Evolutionary conservation across 805 yeast species (phyloP).

Genomic region (Brettanomyces bruxellensis): DNA sequence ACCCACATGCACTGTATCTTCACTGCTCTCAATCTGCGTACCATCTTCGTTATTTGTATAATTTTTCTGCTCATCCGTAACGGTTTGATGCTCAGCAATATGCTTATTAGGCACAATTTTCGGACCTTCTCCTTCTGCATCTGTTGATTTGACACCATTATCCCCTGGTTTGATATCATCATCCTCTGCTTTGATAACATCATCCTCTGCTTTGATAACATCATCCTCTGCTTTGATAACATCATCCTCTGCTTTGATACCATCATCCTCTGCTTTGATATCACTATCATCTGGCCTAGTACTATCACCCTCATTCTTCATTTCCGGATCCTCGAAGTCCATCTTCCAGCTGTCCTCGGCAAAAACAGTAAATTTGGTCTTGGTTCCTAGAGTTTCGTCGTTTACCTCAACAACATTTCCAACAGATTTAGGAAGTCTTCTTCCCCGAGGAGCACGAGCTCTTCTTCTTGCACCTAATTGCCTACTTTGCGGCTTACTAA

Average conservation of each 20-base stretch:
- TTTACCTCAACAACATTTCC: conserved; percentile 31
- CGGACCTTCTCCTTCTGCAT: too few species aligned
- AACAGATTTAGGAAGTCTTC: conserved; percentile 55
- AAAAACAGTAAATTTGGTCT: conserved; percentile 23
- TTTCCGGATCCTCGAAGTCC: conserved; percentile 4
- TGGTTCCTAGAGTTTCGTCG: conserved; percentile 21
- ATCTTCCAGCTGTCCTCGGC: conserved; percentile 31
- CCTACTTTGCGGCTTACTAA: conserved; percentile 7
- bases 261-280: background rate
- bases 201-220: background rate
- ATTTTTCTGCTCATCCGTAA: too few species aligned
- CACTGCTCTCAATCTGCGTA: too few species aligned
- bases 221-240: background rate
- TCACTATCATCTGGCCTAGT: background rate
- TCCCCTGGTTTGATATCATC: too few species aligned
- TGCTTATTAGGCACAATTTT: too few species aligned
- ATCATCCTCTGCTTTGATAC: too few species aligned
- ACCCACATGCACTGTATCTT: too few species aligned
- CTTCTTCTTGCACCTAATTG: conserved; percentile 26
- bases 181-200: too few species aligned
- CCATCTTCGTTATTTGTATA: too few species aligned
- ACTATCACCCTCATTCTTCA: too few species aligned
- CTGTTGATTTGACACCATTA: too few species aligned
- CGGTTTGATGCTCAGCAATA: too few species aligned
- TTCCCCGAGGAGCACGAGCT: conserved; percentile 67